Percentiles rank a stretch among this genome's conserved stretches.
Evolutionary conservation across 1,139 yeast genomes (phyloP).

Genomic region (Spencermartinsiella ligniputridi): DNA sequence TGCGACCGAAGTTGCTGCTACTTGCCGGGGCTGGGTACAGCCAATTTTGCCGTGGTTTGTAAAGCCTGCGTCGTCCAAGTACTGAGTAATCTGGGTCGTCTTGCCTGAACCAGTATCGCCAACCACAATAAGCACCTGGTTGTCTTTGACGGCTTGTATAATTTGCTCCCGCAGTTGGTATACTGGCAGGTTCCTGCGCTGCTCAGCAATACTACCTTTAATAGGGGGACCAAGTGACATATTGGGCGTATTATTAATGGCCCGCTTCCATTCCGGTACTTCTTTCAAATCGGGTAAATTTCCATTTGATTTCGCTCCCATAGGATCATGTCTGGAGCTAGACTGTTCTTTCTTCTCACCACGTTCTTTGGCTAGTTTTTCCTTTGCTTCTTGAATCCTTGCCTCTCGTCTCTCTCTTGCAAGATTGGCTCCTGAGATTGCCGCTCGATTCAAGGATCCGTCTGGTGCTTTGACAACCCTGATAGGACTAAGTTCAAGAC

Average conservation of each 20-base stretch:
- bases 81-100: conserved; percentile 90
- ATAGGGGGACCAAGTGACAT: conserved; percentile 25
- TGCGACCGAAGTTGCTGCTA: conserved; percentile 93
- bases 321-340: conserved; percentile 32
- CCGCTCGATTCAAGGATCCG: conserved; percentile 74
- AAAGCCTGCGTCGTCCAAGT: conserved; percentile 72
- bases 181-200: conserved; percentile 70
- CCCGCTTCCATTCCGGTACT: conserved; percentile 22
- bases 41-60: conserved; percentile 60
- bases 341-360: conserved; percentile 32
- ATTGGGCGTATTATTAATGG: conserved; percentile 5
- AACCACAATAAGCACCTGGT: conserved; percentile 78
- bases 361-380: conserved; percentile 35
- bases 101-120: conserved; percentile 99
- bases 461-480: conserved; percentile 65
- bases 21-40: conserved; percentile 94
- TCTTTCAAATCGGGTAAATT: conserved; percentile 13
- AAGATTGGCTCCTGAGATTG: conserved; percentile 67
- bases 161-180: conserved; percentile 56
- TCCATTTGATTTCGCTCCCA: conserved; percentile 15
- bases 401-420: conserved; percentile 64
- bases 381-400: conserved; percentile 46
- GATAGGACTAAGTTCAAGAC: conserved; percentile 48
- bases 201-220: conserved; percentile 52
- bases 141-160: conserved; percentile 52